A percentile compares a stretch with the other conserved stretches of the same genome.
phyloP scores from a whole-genome alignment of 73 alveolate species.

The Blepharisma stoltei region DNA sequence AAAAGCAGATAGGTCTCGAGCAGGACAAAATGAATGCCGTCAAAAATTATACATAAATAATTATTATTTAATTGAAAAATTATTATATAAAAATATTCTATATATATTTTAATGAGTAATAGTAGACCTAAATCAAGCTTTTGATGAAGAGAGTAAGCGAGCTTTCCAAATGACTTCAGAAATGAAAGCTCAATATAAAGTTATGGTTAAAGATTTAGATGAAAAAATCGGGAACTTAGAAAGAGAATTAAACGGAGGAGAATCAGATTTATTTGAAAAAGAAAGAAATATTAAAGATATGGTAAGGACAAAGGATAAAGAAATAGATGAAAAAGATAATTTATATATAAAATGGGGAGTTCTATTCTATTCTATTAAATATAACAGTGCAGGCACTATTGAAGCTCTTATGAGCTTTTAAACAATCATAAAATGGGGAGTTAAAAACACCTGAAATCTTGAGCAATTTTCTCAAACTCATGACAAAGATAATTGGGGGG shows the following conservation, averaged over 20 bases:
- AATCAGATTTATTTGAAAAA: background rate
- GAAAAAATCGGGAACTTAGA: background rate
- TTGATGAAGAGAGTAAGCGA: background rate
- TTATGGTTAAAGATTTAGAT: background rate
- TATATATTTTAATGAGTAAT: too few relatives aligned
- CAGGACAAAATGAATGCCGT: constrained; percentile 12
- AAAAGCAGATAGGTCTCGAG: background rate
- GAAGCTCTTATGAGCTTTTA: too few relatives aligned
- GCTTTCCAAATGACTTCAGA: constrained; percentile 2
- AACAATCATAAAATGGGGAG: too few relatives aligned
- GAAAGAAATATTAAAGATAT: background rate
- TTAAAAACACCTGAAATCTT: too few relatives aligned
- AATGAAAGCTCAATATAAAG: background rate
- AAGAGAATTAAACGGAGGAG: background rate
- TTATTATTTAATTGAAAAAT: too few relatives aligned
- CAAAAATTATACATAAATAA: too few relatives aligned
- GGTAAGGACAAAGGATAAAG: background rate
- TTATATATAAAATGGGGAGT: too few relatives aligned
- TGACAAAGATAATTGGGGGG: too few relatives aligned
- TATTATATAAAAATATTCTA: too few relatives aligned
- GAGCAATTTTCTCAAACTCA: too few relatives aligned
- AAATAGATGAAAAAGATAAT: background rate
- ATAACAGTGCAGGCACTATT: too few relatives aligned
- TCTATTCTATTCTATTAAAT: too few relatives aligned
- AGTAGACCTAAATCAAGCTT: background rate